Evolutionary conservation across 2,329 filamentous ascomycete species (phyloP).

Genomic region (Scedosporium aurantiacum): DNA sequence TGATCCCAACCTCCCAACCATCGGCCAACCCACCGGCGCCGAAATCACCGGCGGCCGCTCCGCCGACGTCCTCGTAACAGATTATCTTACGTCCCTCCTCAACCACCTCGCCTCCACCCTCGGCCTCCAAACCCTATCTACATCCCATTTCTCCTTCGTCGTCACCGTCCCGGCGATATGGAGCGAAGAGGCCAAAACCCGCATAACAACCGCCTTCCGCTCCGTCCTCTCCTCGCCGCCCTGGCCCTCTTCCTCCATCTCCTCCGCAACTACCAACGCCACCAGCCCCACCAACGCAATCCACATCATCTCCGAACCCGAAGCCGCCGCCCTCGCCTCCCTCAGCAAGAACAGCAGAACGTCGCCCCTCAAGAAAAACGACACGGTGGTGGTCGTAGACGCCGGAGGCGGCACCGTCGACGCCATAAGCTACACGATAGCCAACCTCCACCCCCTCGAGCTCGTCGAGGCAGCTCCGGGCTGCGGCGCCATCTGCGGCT

Average conservation of each 20-base stretch:
- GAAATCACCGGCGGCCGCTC: slow-evolving; percentile 19
- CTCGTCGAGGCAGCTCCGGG: slow-evolving; percentile 38
- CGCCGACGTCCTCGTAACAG: slow-evolving; percentile 30
- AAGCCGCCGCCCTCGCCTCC: slow-evolving; percentile 40
- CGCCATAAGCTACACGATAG: slow-evolving; percentile 41
- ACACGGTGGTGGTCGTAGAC: slow-evolving; percentile 41
- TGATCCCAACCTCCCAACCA: slow-evolving; percentile 23
- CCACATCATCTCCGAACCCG: slow-evolving; percentile 38
- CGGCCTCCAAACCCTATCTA: slow-evolving; percentile 27
- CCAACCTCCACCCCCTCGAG: slow-evolving; percentile 29
- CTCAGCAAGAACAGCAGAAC: slow-evolving; percentile 26
- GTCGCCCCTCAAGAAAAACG: slow-evolving; percentile 29
- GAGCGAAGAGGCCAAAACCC: slow-evolving; percentile 42
- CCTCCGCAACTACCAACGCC: slow-evolving; percentile 21
- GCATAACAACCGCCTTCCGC: slow-evolving; percentile 31
- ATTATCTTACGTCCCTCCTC: slow-evolving; percentile 38
- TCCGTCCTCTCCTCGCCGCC: not conserved
- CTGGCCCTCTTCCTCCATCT: not conserved
- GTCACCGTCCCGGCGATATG: slow-evolving; percentile 49
- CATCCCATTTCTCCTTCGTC: slow-evolving; percentile 39
- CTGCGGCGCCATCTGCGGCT: slow-evolving; percentile 38
- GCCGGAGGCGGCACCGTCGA: slow-evolving; percentile 44
- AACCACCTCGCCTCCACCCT: slow-evolving; percentile 35
- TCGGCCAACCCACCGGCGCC: slow-evolving; percentile 18
- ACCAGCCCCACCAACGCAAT: slow-evolving; percentile 31